Evolutionary conservation across 805 yeast species (phyloP).

Genomic region (Limtongia smithiae): DNA sequence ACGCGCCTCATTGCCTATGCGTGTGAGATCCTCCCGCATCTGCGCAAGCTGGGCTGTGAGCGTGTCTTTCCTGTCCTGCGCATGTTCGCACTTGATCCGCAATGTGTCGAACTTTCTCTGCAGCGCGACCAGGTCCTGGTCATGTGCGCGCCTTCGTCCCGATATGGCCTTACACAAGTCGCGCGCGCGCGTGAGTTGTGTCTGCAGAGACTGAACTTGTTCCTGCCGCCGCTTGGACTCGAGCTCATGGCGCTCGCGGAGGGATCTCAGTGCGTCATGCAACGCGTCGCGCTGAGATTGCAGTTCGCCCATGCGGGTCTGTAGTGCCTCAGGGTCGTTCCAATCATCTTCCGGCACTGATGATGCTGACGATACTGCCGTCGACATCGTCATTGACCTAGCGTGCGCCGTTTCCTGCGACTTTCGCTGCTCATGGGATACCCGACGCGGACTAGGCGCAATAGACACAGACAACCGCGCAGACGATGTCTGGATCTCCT

Average conservation of each 20-base stretch:
- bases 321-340: conserved; percentile 9
- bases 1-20: too few relatives aligned
- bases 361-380: not conserved
- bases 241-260: conserved; percentile 41
- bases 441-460: conserved; percentile 9
- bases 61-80: conserved; percentile 34
- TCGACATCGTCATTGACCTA: not conserved
- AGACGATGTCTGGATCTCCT: conserved; percentile 22
- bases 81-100: conserved; percentile 34
- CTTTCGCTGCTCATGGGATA: not conserved
- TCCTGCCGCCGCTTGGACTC: conserved; percentile 34
- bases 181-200: conserved; percentile 13
- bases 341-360: not conserved
- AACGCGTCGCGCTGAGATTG: conserved; percentile 40
- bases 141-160: conserved; percentile 6
- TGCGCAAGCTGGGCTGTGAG: too few relatives aligned
- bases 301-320: conserved; percentile 11
- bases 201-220: conserved; percentile 1
- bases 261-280: conserved; percentile 41
- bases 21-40: too few relatives aligned
- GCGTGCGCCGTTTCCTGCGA: not conserved
- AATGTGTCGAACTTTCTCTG: conserved; percentile 29
- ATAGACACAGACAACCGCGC: conserved; percentile 11
- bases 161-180: conserved; percentile 12
- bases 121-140: conserved; percentile 2